These are phyloP conservation scores for Yarrowia yakushimensis DNA, from an alignment of 805 yeast genomes.

Conservation along the genomic window DNA sequence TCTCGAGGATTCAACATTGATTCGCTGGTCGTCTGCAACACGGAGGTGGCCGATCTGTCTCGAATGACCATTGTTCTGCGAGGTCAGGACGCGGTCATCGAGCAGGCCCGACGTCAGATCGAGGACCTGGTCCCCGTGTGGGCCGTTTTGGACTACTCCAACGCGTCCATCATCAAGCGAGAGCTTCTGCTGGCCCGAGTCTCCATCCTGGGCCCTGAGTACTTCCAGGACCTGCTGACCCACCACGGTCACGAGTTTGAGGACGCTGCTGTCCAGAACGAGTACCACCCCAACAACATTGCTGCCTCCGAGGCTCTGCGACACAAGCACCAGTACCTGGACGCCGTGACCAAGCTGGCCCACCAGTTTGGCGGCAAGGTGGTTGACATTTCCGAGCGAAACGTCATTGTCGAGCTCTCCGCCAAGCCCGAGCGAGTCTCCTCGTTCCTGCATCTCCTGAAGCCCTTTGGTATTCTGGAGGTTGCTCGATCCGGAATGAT, in stretches of 20 bases:
- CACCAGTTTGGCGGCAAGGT: constrained; percentile 89
- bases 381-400: constrained; percentile 88
- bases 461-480: constrained; percentile 95
- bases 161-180: constrained; percentile 84
- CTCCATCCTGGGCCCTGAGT: constrained; percentile 95
- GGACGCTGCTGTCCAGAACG: constrained; percentile 40
- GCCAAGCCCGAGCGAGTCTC: constrained; percentile 91
- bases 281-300: constrained; percentile 83
- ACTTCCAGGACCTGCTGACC: constrained; percentile 88
- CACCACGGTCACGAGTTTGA: constrained; percentile 57
- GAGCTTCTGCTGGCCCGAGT: constrained; percentile 90
- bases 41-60: constrained; percentile 91
- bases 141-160: constrained; percentile 92
- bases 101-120: constrained; percentile 96
- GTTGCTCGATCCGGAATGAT: constrained; percentile 98
- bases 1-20: constrained; percentile 98
- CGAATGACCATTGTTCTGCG: constrained; percentile 94
- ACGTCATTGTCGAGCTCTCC: constrained; percentile 87
- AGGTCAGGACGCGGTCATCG: constrained; percentile 94
- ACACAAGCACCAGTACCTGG: constrained; percentile 86
- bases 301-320: constrained; percentile 90
- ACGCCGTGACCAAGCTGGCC: constrained; percentile 74
- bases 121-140: constrained; percentile 98
- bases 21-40: constrained; percentile 92
- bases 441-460: constrained; percentile 80